These are phyloP conservation scores for Phytophthora idaei DNA, from an alignment of 352 stramenopile species.

Conservation along the genomic window DNA sequence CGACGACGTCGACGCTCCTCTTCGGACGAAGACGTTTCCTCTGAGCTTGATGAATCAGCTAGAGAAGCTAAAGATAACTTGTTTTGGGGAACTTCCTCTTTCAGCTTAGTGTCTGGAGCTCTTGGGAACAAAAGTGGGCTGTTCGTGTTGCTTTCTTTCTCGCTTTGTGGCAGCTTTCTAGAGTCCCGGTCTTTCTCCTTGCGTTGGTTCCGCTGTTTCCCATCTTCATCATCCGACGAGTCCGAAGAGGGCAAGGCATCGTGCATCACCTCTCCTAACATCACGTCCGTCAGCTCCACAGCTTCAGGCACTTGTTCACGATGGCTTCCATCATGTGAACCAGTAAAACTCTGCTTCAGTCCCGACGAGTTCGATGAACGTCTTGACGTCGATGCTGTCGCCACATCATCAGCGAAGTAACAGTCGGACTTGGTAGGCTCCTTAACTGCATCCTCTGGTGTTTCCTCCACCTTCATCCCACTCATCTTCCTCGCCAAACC, in stretches of 20 bases:
- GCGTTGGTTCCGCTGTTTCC: not conserved
- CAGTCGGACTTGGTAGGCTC: constrained; percentile 1
- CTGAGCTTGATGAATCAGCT: constrained; percentile 14
- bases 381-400: constrained; percentile 11
- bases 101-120: not conserved
- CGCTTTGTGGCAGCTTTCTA: constrained; percentile 14
- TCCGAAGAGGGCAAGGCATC: constrained; percentile 47
- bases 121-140: constrained; percentile 12
- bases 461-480: constrained; percentile 18
- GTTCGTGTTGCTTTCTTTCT: constrained; percentile 5
- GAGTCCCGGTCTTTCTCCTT: constrained; percentile 21
- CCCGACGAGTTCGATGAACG: constrained; percentile 2
- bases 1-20: constrained; percentile 29
- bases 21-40: constrained; percentile 26
- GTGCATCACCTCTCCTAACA: constrained; percentile 31
- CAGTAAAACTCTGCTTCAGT: constrained; percentile 13
- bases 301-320: constrained; percentile 10
- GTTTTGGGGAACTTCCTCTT: not conserved
- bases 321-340: not conserved
- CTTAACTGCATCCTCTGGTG: constrained; percentile 1
- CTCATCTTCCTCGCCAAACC: constrained; percentile 7
- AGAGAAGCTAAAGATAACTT: constrained; percentile 2
- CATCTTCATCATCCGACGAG: constrained; percentile 17
- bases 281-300: constrained; percentile 10
- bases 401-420: constrained; percentile 28